Conservation (phyloP, 23 red algal genomes). For the Chondrus crispus region DNA sequence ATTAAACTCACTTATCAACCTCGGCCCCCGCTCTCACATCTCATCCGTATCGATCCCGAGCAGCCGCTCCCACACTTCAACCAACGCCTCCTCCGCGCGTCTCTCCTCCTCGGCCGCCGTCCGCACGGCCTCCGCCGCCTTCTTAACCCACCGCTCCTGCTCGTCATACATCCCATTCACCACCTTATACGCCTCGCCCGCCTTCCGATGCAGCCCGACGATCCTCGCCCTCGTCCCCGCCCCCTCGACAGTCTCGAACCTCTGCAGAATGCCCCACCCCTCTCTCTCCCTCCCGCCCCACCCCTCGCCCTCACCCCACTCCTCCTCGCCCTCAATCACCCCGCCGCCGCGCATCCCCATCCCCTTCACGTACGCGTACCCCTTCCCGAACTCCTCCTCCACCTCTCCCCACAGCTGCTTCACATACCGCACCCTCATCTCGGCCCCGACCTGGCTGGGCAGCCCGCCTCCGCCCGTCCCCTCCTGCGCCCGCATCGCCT, state of each 20-base stretch:
- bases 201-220: neutral
- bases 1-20: no score
- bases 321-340: neutral
- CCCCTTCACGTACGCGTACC: slow-evolving; percentile 10
- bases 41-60: neutral
- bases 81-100: slow-evolving; percentile 1
- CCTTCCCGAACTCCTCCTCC: neutral
- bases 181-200: slow-evolving; percentile 33
- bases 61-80: slow-evolving; percentile 29
- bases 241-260: slow-evolving; percentile 1
- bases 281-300: neutral
- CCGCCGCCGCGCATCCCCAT: slow-evolving; percentile 10
- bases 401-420: slow-evolving; percentile 24
- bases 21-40: no score
- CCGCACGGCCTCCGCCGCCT: slow-evolving; percentile 18
- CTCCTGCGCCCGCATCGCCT: neutral
- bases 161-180: slow-evolving; percentile 49
- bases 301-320: neutral
- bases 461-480: neutral
- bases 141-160: slow-evolving; percentile 30
- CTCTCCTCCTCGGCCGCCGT: slow-evolving; percentile 17
- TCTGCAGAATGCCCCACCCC: neutral
- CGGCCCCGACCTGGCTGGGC: neutral
- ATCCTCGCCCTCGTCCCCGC: neutral
- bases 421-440: neutral